Evolutionary conservation across 768 basidiomycete species (phyloP).

Genomic region (Mrakia frigida): DNA sequence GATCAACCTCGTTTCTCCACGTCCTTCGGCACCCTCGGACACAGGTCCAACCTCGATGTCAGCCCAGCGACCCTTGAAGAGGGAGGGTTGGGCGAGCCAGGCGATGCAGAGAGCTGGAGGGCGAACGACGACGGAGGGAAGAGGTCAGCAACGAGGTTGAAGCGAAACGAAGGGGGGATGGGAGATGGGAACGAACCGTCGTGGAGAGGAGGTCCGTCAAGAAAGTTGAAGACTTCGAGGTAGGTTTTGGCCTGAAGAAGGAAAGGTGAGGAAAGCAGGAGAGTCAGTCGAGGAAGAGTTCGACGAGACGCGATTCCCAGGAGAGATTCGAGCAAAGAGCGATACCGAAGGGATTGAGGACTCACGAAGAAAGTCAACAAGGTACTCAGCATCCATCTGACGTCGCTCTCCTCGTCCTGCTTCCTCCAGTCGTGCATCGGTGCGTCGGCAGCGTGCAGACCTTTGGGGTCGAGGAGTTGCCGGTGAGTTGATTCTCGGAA

Average conservation of each 20-base stretch:
- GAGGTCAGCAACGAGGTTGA: slow-evolving; percentile 44
- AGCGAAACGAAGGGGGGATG: no score
- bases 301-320: slow-evolving; percentile 32
- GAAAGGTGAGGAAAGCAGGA: slow-evolving; percentile 73
- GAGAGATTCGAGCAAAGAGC: not conserved
- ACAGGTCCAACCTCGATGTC: slow-evolving; percentile 16
- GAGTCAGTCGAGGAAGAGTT: slow-evolving; percentile 55
- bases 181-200: slow-evolving; percentile 46
- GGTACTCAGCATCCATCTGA: slow-evolving; percentile 34
- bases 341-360: slow-evolving; percentile 60
- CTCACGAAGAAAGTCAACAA: slow-evolving; percentile 43
- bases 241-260: slow-evolving; percentile 55
- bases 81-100: slow-evolving; percentile 19
- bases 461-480: slow-evolving; percentile 48
- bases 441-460: slow-evolving; percentile 6
- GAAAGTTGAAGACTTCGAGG: slow-evolving; percentile 69
- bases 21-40: slow-evolving; percentile 4
- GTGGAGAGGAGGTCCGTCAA: slow-evolving; percentile 79
- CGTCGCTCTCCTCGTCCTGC: slow-evolving; percentile 20
- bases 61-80: slow-evolving; percentile 29
- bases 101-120: not conserved
- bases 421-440: slow-evolving; percentile 5
- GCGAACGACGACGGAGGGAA: not conserved
- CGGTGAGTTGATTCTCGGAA: slow-evolving; percentile 56
- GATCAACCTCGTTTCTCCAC: slow-evolving; percentile 23